Percentiles rank a stretch among this genome's conserved stretches.
These are phyloP conservation scores for Magnusiomyces ingens DNA, from an alignment of 1,139 yeast species.

Conservation along the genomic window DNA sequence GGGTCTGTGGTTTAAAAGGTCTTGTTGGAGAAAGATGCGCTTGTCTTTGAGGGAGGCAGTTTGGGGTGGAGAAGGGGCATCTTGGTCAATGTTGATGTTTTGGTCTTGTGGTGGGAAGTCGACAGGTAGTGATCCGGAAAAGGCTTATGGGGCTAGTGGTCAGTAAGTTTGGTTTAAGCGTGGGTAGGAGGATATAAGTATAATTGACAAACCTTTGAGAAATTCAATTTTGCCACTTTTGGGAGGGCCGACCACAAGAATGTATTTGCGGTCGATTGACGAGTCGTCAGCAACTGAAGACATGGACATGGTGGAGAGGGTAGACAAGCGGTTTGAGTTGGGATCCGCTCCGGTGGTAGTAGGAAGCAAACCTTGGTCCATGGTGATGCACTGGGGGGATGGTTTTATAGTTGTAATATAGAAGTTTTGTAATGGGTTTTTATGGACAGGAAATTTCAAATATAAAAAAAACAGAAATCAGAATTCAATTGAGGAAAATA, in stretches of 20 bases:
- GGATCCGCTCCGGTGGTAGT: too few relatives aligned
- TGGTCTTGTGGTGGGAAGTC: slow-evolving; percentile 9
- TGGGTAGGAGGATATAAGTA: background rate
- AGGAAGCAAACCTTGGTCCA: too few relatives aligned
- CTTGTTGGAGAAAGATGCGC: background rate
- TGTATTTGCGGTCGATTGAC: slow-evolving; percentile 9
- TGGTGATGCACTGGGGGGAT: too few relatives aligned
- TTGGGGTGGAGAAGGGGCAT: background rate
- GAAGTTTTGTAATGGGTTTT: too few relatives aligned
- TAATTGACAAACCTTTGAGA: slow-evolving; percentile 10
- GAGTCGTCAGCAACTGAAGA: background rate
- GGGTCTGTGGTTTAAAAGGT: background rate
- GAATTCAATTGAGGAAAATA: too few relatives aligned
- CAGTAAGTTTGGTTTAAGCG: too few relatives aligned
- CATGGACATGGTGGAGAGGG: background rate
- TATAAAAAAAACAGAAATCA: too few relatives aligned
- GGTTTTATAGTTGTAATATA: too few relatives aligned
- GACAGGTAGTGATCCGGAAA: slow-evolving; percentile 12
- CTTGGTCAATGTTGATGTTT: background rate
- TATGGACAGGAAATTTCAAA: too few relatives aligned
- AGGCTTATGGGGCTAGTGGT: slow-evolving; percentile 2
- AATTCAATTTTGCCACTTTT: slow-evolving; percentile 13
- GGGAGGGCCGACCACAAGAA: slow-evolving; percentile 15
- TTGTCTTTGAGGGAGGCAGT: too few relatives aligned
- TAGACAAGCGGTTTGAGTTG: too few relatives aligned